Evolutionary conservation across 345 rosid genomes (phyloP), one percentile per base, ranked within the genome.

Genomic region (Cardamine resedifolia): DNA sequence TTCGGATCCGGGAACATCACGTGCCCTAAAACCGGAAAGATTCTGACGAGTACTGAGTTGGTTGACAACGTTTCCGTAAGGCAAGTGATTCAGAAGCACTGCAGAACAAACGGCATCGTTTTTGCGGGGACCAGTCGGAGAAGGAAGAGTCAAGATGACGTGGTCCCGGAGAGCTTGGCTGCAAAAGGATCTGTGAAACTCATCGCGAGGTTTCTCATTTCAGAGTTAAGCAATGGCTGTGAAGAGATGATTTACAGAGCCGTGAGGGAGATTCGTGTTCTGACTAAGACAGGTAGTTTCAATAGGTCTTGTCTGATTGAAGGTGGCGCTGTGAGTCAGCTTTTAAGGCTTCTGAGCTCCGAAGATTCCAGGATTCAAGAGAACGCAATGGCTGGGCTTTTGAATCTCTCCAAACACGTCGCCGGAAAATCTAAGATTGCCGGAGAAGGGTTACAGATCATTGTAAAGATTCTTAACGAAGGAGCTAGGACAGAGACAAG

Each of bases 11-110:
- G 96, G 26, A 87, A 90, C 47, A 19, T 45, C 18, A 77, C 66
- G 24, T 92, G 98, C 79, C 98, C 98, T n/a, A 90, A 85, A 78
- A 87, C 96, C 50, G 88, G 96, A 45, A 89, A 85, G 86, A 81
- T 61, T 71, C 83, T 92, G 16, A 16, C 70, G 0, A 83, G 38
- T 67, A 79, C 83, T 10, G 91, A 82, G 33, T 56, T 92, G 3
- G 80, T 92, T 23, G 88, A 91, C 3, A 92, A 92, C 63, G 64
- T 81, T 10, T 50, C 74, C 66, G 87, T 87, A 14, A 81, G 76
- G 12, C 87, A 82, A 80, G 81, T 92, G 24, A 87, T 90, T 71
- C 82, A 82, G 3, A 85, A 83, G 44, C 80, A 85, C 58, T 90
- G 86, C 53, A 68, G 72, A 16, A 84, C 79, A 34, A 71, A 80